Evolutionary conservation across 2,329 filamentous ascomycete genomes (phyloP), one percentile per base, ranked within the genome.

Genomic region (Trichothecium sympodiale): DNA sequence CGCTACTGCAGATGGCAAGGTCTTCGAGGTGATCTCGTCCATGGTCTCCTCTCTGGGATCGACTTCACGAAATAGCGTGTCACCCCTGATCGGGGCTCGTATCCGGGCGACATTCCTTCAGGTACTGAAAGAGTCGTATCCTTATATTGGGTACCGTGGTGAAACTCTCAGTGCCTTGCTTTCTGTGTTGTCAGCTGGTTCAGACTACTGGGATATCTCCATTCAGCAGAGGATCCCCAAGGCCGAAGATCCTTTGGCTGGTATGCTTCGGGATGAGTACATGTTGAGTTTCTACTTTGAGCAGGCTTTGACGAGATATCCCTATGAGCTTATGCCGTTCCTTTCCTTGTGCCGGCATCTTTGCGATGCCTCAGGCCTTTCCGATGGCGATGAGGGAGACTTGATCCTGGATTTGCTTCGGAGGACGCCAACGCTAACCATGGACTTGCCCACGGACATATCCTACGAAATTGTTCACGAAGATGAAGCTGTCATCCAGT

Each of bases 241-340:
- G 17, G 46, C 50, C 30, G 54, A 57, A 39, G 60, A 58, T 45
- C 46, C 56, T 16, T 43, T 54, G 9, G 47, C 53, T 12, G 49
- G 47, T 10, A 55, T 60, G 51, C 33, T 60, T 7, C 51, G 56
- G 8, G 56, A 61, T 33, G 52, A 59, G 8, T 46, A 50, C 29
- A 51, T 86, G 14, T 65, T 81, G 49, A 65, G 65, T 16, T 64
- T 61, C 34, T 75, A 70, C 42, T 74, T 94, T 23, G 64, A 73
- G 34, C 73, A 83, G 51, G 77, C 88, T 6, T 70, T 80, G 30
- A 71, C 74, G 41, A 78, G 89, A 37, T 95, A 87, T 51, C 89
- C 89, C 0, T 89, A 84, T 55, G 89, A 95, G 57, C 79, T 84
- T 32, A 58, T 78, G 3, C 86, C 88, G 1, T 85, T 94, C 47